phyloP scores from a whole-genome alignment of 2,329 filamentous ascomycete species.

The Colletotrichum destructivum region DNA sequence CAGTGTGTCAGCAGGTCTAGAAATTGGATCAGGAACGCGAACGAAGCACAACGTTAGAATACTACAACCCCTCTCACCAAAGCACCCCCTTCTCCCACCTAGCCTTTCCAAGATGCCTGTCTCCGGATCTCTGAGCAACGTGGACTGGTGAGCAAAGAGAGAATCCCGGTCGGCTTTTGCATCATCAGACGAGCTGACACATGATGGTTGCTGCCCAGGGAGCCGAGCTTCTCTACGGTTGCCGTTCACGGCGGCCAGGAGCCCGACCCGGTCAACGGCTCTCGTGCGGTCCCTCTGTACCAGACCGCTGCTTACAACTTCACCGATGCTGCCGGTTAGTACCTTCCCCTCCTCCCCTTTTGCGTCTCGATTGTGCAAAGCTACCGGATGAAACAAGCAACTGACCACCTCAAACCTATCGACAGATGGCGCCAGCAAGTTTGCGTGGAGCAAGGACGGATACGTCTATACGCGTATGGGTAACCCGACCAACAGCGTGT shows the following conservation, averaged over 20 bases:
- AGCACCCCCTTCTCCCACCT: neutral
- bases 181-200: conserved; percentile 17
- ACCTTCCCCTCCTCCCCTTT: neutral
- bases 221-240: conserved; percentile 44
- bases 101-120: conserved; percentile 46
- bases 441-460: conserved; percentile 69
- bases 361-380: too few relatives aligned
- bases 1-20: conserved; percentile 26
- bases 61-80: conserved; percentile 31
- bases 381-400: too few relatives aligned
- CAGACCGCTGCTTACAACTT: conserved; percentile 74
- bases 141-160: conserved; percentile 50
- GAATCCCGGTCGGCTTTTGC: conserved; percentile 41
- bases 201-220: conserved; percentile 19
- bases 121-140: conserved; percentile 51
- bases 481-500: conserved; percentile 94
- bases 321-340: conserved; percentile 41
- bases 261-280: conserved; percentile 84
- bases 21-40: conserved; percentile 6
- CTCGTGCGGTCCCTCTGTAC: conserved; percentile 95
- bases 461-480: conserved; percentile 96
- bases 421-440: conserved; percentile 54
- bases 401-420: conserved; percentile 29
- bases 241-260: conserved; percentile 68
- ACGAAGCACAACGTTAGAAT: conserved; percentile 28